A percentile compares a stretch with the other conserved stretches of the same genome.
These are phyloP conservation scores for Naganishia albida DNA, from an alignment of 1,284 basidiomycete genomes.

Conservation along the genomic window DNA sequence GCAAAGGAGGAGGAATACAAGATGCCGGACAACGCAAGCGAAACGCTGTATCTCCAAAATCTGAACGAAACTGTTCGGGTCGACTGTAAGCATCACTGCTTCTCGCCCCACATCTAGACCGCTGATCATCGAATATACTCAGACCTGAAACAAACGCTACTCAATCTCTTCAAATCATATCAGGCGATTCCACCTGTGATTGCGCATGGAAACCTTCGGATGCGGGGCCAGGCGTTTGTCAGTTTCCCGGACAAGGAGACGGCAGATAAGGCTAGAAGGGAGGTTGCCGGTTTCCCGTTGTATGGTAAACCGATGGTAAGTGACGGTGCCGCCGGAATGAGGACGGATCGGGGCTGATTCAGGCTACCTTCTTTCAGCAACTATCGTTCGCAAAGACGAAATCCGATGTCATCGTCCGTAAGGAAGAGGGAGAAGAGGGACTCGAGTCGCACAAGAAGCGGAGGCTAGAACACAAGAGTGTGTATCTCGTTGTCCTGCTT, in stretches of 20 bases:
- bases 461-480: slow-evolving; percentile 80
- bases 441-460: slow-evolving; percentile 74
- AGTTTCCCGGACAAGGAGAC: slow-evolving; percentile 78
- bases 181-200: slow-evolving; percentile 88
- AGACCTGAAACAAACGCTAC: slow-evolving; percentile 86
- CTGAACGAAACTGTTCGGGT: slow-evolving; percentile 95
- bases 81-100: slow-evolving; percentile 60
- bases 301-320: slow-evolving; percentile 94
- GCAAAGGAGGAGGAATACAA: slow-evolving; percentile 27
- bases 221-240: slow-evolving; percentile 98
- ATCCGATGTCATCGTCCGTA: slow-evolving; percentile 85
- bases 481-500: slow-evolving; percentile 4
- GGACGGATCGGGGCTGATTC: neutral
- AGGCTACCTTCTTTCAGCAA: slow-evolving; percentile 63
- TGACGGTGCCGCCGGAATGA: slow-evolving; percentile 15
- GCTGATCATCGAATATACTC: slow-evolving; percentile 19
- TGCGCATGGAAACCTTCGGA: slow-evolving; percentile 87
- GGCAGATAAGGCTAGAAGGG: slow-evolving; percentile 83
- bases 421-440: slow-evolving; percentile 62
- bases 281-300: slow-evolving; percentile 89
- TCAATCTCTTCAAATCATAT: slow-evolving; percentile 88
- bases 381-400: slow-evolving; percentile 85
- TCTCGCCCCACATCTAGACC: neutral
- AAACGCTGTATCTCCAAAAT: slow-evolving; percentile 96
- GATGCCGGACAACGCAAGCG: slow-evolving; percentile 59